Evolutionary conservation across 257 asterid species (phyloP), one percentile per base, ranked within the genome.

Genomic region (Solanum peruvianum): DNA sequence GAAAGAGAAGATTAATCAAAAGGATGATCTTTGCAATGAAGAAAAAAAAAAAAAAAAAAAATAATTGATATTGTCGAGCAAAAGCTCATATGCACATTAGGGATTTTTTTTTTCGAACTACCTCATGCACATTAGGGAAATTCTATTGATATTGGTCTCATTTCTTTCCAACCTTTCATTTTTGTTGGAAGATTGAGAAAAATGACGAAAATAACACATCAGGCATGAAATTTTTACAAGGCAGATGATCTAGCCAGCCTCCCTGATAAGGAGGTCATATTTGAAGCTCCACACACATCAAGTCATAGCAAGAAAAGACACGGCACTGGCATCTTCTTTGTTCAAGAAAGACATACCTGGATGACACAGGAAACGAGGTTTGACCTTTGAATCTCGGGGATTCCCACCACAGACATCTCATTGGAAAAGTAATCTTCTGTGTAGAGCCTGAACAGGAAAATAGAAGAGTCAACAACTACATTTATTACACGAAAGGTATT

Each of bases 361-460:
- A 95, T 94, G 89, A 97, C 97, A 87, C 93, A 91, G 66, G 99
- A 92, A 85, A 93, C 97, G 37, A 97, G 98, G 78, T 94, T 97
- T 88, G 99, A 95, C 91, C 99, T 92, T 93, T 95, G 99, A 90
- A 97, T 97, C 93, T 97, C 99, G 1, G 99, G 99, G 82, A 94
- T 91, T 83, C 99, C 98, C 89, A 91, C 93, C 78, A 93, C 86
- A 85, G 98, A 86, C 99, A 97, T 97, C 90, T 97, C 98, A 47
- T 93, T 93, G 71, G 91, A 62, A 86, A 88, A 97, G 92, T 93
- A 95, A 76, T 94, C 98, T 91, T 97, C 98, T 31, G 99, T 94
- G 86, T 97, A 97, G 64, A 97, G 98, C 95, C 99, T 97, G 92
- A 85, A 86, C 58, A 90, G 78, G 45, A 62, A 87, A 88, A 35